Conservation (phyloP, 176 grass and related monocot genomes). For the Calamus simplicifolius region DNA sequence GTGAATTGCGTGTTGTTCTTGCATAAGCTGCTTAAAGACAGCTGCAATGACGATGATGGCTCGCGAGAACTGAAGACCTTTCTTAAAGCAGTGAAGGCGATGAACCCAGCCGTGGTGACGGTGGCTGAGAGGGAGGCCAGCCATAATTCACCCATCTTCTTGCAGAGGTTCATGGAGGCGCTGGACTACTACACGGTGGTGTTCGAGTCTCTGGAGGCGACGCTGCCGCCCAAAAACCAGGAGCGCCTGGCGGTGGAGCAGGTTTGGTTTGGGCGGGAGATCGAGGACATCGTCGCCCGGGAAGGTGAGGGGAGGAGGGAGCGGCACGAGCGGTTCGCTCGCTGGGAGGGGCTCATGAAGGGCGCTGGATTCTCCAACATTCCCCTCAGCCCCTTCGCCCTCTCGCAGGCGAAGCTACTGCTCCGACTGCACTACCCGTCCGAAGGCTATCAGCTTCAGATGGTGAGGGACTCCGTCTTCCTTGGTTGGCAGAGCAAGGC, state of each 20-base stretch:
- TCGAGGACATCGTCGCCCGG: conserved; percentile 46
- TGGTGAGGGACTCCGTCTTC: conserved; percentile 61
- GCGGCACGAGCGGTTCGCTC: conserved; percentile 50
- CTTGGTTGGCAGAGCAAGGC: conserved; percentile 82
- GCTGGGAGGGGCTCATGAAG: conserved; percentile 49
- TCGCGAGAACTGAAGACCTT: conserved; percentile 24
- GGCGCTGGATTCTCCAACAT: conserved; percentile 42
- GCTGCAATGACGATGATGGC: conserved; percentile 26
- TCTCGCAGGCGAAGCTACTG: conserved; percentile 78
- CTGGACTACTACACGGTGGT: conserved; percentile 74
- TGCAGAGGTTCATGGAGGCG: conserved; percentile 30
- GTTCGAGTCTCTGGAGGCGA: conserved; percentile 92
- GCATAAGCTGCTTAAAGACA: conserved; percentile 44
- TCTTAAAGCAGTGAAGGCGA: conserved; percentile 45
- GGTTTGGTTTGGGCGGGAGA: conserved; percentile 62
- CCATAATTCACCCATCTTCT: conserved; percentile 20
- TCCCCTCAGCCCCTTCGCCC: conserved; percentile 66
- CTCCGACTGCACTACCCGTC: conserved; percentile 95
- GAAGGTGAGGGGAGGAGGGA: conserved; percentile 15
- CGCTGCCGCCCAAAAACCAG: conserved; percentile 66
- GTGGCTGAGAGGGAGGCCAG: conserved; percentile 63
- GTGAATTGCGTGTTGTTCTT: conserved; percentile 80
- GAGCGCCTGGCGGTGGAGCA: conserved; percentile 79
- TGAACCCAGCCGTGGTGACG: conserved; percentile 73
- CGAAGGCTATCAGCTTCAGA: conserved; percentile 82